Conservation (phyloP, 805 yeast species). For the Vanderwaltozyma verrucispora region DNA sequence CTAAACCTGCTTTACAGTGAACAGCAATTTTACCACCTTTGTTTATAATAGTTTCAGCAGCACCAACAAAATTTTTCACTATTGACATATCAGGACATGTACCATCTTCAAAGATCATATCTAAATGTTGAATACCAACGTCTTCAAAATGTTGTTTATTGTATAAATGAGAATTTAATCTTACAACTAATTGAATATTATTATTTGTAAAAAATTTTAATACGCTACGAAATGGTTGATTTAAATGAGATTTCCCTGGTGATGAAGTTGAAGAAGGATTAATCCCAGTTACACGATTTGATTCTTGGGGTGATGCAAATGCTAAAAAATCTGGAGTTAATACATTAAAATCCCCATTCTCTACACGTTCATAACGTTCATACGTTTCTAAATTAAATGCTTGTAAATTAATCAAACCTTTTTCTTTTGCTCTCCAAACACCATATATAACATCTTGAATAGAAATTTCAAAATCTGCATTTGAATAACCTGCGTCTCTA, state of each 20-base stretch:
- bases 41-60: slow-evolving; percentile 79
- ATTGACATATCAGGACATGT: slow-evolving; percentile 93
- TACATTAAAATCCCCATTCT: slow-evolving; percentile 91
- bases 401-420: slow-evolving; percentile 78
- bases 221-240: slow-evolving; percentile 74
- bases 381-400: slow-evolving; percentile 72
- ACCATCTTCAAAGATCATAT: slow-evolving; percentile 96
- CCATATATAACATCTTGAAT: slow-evolving; percentile 95
- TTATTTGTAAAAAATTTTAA: slow-evolving; percentile 61
- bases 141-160: slow-evolving; percentile 76
- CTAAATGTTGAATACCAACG: slow-evolving; percentile 78
- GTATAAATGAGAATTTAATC: slow-evolving; percentile 86
- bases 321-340: slow-evolving; percentile 92
- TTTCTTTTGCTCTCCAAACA: slow-evolving; percentile 94
- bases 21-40: slow-evolving; percentile 93
- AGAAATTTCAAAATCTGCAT: slow-evolving; percentile 86
- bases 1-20: slow-evolving; percentile 98
- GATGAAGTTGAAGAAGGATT: slow-evolving; percentile 8
- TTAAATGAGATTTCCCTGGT: slow-evolving; percentile 29
- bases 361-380: slow-evolving; percentile 90
- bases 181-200: slow-evolving; percentile 79
- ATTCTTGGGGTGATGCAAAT: slow-evolving; percentile 91
- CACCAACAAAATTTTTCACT: slow-evolving; percentile 88
- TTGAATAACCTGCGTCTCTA: slow-evolving; percentile 95
- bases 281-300: slow-evolving; percentile 25